phyloP scores from a whole-genome alignment of 2,329 filamentous ascomycete genomes.

The Scolecobasidium constrictum region DNA sequence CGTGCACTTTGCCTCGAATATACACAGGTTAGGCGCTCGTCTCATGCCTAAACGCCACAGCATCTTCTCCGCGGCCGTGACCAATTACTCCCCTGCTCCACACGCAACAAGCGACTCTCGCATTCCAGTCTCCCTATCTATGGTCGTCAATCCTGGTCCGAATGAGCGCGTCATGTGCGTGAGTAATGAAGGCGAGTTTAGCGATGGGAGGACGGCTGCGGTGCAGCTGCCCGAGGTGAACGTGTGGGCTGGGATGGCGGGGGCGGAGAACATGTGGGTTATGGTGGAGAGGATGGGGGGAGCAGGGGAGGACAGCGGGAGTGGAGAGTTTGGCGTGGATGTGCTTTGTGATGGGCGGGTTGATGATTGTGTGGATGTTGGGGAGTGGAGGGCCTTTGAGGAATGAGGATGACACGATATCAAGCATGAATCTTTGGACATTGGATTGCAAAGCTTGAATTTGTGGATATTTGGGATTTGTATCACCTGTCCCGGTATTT shows the following conservation, averaged over 20 bases:
- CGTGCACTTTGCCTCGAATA: conserved; percentile 37
- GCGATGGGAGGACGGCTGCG: conserved; percentile 50
- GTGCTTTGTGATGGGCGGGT: conserved; percentile 30
- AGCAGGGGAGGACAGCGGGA: conserved; percentile 28
- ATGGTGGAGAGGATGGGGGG: conserved; percentile 72
- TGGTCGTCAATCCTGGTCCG: conserved; percentile 64
- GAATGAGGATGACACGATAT: conserved; percentile 4
- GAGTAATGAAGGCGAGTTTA: conserved; percentile 64
- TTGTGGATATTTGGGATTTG: too few species aligned
- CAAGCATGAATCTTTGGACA: background rate
- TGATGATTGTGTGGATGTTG: conserved; percentile 14
- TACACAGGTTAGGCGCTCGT: conserved; percentile 43
- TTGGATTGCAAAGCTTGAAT: too few species aligned
- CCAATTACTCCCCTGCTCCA: conserved; percentile 18
- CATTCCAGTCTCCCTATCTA: conserved; percentile 53
- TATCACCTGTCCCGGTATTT: too few species aligned
- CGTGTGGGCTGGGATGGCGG: conserved; percentile 51
- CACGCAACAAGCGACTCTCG: conserved; percentile 13
- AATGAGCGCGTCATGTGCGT: conserved; percentile 53
- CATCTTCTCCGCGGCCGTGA: conserved; percentile 40
- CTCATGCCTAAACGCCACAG: conserved; percentile 42
- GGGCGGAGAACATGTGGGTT: conserved; percentile 57
- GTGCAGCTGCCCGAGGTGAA: conserved; percentile 65
- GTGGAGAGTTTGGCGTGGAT: conserved; percentile 41
- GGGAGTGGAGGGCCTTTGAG: conserved; percentile 6